phyloP scores from a whole-genome alignment of 2,329 filamentous ascomycete species.

The Paecilomyces dactylethromorphus region DNA sequence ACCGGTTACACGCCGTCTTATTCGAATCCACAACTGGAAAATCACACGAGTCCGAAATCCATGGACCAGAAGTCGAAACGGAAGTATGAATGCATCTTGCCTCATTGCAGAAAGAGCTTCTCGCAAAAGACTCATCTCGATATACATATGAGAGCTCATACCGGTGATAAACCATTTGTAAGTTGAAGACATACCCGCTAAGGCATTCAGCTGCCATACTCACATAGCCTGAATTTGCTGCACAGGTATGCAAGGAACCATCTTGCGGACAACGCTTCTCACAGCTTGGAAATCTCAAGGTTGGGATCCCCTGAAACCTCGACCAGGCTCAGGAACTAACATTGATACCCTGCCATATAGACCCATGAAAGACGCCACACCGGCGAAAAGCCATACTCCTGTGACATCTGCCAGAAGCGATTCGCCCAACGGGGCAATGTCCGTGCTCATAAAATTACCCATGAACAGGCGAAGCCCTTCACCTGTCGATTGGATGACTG shows the following conservation, averaged over 20 bases:
- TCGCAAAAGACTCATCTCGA: constrained; percentile 88
- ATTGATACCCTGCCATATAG: constrained; percentile 32
- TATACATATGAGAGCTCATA: constrained; percentile 83
- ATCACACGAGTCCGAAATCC: constrained; percentile 25
- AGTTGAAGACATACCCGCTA: constrained; percentile 36
- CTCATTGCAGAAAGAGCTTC: constrained; percentile 74
- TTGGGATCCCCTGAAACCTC: constrained; percentile 22
- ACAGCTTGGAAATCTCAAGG: constrained; percentile 84
- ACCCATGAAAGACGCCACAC: constrained; percentile 85
- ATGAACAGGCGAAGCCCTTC: constrained; percentile 70
- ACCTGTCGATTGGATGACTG: constrained; percentile 77
- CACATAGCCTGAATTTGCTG: constrained; percentile 3
- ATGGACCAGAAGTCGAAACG: constrained; percentile 38
- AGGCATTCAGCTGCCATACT: neutral
- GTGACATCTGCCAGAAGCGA: constrained; percentile 69
- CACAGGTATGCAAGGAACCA: constrained; percentile 60
- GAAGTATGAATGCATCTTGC: constrained; percentile 68
- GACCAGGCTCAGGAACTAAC: neutral
- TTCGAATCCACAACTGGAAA: constrained; percentile 15
- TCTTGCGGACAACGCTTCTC: constrained; percentile 76
- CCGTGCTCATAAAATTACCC: constrained; percentile 74
- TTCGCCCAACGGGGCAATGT: constrained; percentile 86
- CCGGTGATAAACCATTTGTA: constrained; percentile 84
- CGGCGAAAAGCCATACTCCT: constrained; percentile 76
- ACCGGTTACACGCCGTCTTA: constrained; percentile 16